Conservation (phyloP, 2,329 filamentous ascomycete genomes). For the Rhinocladiella similis region DNA sequence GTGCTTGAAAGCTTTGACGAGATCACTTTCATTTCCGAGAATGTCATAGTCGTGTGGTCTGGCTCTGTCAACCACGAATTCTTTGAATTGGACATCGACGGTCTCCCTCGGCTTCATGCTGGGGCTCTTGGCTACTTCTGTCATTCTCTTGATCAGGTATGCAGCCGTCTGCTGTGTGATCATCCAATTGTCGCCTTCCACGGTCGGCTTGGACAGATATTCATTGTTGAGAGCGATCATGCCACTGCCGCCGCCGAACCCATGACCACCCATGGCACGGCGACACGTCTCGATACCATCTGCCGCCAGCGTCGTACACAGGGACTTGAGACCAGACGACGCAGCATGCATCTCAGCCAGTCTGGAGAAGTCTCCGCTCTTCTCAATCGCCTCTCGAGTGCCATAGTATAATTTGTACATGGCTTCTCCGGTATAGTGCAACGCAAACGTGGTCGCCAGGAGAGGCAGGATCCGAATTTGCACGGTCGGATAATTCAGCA, state of each 20-base stretch:
- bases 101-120: conserved; percentile 36
- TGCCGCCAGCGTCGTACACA: conserved; percentile 54
- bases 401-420: conserved; percentile 53
- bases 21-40: conserved; percentile 37
- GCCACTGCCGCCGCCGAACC: conserved; percentile 54
- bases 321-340: conserved; percentile 55
- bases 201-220: conserved; percentile 54
- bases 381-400: conserved; percentile 48
- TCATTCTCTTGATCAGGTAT: conserved; percentile 56
- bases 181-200: conserved; percentile 60
- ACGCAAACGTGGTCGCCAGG: conserved; percentile 53
- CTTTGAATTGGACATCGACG: conserved; percentile 49
- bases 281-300: conserved; percentile 57
- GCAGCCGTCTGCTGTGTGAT: conserved; percentile 55
- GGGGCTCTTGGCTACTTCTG: conserved; percentile 39
- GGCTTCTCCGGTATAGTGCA: conserved; percentile 46
- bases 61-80: conserved; percentile 35
- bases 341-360: conserved; percentile 55
- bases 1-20: conserved; percentile 48
- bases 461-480: conserved; percentile 56
- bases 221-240: conserved; percentile 54
- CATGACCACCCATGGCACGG: conserved; percentile 55
- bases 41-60: conserved; percentile 29
- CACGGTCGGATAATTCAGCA: conserved; percentile 56
- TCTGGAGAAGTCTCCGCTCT: conserved; percentile 49